Evolutionary conservation across 257 asterid species (phyloP), one percentile per base, ranked within the genome.

Genomic region (Capsicum rhomboideum): DNA sequence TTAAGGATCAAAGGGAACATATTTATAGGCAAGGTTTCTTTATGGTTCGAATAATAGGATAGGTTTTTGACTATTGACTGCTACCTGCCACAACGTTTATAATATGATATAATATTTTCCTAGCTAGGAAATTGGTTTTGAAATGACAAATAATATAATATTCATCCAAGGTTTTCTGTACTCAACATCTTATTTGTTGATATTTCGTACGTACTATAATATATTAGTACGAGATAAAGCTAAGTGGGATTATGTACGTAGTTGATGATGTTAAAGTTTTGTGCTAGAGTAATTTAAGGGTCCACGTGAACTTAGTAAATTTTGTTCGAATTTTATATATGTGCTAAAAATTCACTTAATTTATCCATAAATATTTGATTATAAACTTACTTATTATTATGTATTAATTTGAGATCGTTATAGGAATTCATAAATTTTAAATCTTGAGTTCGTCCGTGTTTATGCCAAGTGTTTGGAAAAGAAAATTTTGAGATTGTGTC

Each of bases 1-100:
- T 64, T 55, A 40, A 12, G 21, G 59, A 6, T n/a, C 20, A 6
- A 31, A 17, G 40, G 71, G 59, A 75, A 31, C 55, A 2, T 84
- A 77, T 81, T 40, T 84, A 77, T 50, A 40, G n/a, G 21, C 71
- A 31, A 53, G 68, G 71, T 52, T 79, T 46, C 8, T 26, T n/a
- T 46, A 13, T 46, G 9, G 40, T 74, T 31, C 10, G 44, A 64
- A 28, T 14, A 34, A 64, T 17, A 31, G 23, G 75, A 67, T 34
- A 29, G 20, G 85, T 59, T 82, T 87, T 84, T 75, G 71, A 84
- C 83, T 17, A 8, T 49, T 82, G 86, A 68, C 59, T 37, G 40
- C 40, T 34, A 5, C 40, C 40, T 34, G 40, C 40, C 40, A 13
- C 4, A 11, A 23, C 1, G 21, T 53, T 52, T 52, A 1, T 52